A percentile compares a stretch with the other conserved stretches of the same genome.
These are phyloP conservation scores for Colletotrichum gigasporum DNA, from an alignment of 2,329 filamentous ascomycete genomes.

Conservation along the genomic window DNA sequence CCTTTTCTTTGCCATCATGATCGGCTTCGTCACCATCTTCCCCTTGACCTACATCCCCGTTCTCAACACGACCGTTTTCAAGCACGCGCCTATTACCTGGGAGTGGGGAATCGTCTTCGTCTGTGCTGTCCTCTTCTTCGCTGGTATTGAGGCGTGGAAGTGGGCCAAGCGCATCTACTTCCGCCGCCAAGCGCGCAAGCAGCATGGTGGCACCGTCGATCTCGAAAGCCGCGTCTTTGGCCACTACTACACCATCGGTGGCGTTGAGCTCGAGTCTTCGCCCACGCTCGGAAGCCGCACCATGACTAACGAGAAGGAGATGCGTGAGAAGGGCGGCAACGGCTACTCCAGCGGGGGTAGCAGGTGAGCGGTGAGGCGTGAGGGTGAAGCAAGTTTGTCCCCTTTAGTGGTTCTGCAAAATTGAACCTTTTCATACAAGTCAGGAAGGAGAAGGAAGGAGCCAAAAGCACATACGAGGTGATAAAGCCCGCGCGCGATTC, in stretches of 20 bases:
- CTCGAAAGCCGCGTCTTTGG: constrained; percentile 46
- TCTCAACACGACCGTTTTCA: constrained; percentile 65
- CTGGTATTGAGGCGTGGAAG: constrained; percentile 67
- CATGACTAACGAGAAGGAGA: constrained; percentile 31
- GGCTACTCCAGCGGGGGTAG: constrained; percentile 21
- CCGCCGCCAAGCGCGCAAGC: constrained; percentile 40
- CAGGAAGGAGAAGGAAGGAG: neutral
- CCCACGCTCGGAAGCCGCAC: constrained; percentile 29
- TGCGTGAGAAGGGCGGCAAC: constrained; percentile 29
- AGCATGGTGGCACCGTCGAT: constrained; percentile 34
- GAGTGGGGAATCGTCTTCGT: constrained; percentile 70
- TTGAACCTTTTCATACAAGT: neutral
- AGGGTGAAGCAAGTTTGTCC: neutral
- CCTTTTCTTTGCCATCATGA: constrained; percentile 68
- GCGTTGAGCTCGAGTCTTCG: constrained; percentile 29
- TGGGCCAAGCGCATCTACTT: constrained; percentile 61
- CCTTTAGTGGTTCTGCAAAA: neutral
- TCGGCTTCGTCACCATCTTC: constrained; percentile 57
- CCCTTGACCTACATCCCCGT: constrained; percentile 66
- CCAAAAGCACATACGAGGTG: neutral
- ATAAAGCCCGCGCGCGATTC: neutral
- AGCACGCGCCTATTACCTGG: constrained; percentile 67
- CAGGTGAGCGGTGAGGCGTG: neutral
- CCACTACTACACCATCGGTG: constrained; percentile 39
- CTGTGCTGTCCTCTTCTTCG: constrained; percentile 64